Percentiles rank a stretch among this genome's conserved stretches.
Conservation (phyloP, 257 asterid genomes). For the Rauvolfia tetraphylla region DNA sequence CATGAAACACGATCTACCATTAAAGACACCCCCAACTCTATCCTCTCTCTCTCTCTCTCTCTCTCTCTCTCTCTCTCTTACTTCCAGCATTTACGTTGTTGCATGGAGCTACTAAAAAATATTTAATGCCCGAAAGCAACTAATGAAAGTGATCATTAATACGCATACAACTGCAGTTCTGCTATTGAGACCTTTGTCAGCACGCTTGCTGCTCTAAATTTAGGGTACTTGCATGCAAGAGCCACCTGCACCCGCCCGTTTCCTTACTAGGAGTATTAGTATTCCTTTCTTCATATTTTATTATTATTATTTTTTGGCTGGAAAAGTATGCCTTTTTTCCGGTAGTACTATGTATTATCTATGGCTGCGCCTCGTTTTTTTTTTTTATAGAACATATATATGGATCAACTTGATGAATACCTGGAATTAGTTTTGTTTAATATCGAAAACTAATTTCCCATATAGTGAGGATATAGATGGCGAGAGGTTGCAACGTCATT, state of each 20-base stretch:
- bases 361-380: too few relatives aligned
- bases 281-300: too few relatives aligned
- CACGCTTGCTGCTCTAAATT: constrained; percentile 33
- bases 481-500: too few relatives aligned
- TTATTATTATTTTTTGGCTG: too few relatives aligned
- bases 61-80: constrained; percentile 3
- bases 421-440: too few relatives aligned
- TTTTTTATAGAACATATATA: too few relatives aligned
- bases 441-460: not conserved
- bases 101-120: constrained; percentile 23
- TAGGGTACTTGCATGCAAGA: not conserved
- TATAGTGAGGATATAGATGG: not conserved
- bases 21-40: constrained; percentile 5
- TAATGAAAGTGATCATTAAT: constrained; percentile 27
- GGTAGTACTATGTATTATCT: too few relatives aligned
- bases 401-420: too few relatives aligned
- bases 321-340: too few relatives aligned
- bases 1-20: constrained; percentile 16
- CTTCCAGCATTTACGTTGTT: constrained; percentile 20
- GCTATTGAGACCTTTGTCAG: constrained; percentile 43
- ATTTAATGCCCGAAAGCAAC: constrained; percentile 47
- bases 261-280: too few relatives aligned
- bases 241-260: not conserved
- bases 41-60: too few relatives aligned
- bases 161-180: constrained; percentile 26